Base-by-base conservation (phyloP, 176 grass and related monocot species). In the Panicum miliaceum region DNA sequence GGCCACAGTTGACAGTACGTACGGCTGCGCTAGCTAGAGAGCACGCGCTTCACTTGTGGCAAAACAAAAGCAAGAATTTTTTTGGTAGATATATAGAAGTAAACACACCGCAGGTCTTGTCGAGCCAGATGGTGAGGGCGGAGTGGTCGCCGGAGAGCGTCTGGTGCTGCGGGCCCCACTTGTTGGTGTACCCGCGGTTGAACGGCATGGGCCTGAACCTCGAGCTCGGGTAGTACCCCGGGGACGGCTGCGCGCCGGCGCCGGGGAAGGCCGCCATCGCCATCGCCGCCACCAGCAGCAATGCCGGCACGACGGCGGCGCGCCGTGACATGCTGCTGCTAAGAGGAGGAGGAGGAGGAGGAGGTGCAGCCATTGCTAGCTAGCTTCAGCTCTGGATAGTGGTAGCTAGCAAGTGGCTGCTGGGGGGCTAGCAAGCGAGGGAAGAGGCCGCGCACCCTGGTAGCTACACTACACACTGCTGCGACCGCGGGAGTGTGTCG, bases 131-230 rank as follows among this genome's bases (percentile, higher is more conserved):
- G 67, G 86, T 91, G 43, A 88, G 9, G 0, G 86, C 46, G 23
- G 83, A 94, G 0, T 90, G 86, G 86, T 93, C 91, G 60, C 50
- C 77, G 66, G 91, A 90, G 72, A 90, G 2, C 15, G 86, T 84
- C 80, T 94, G 92, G 76, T 94, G 92, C 86, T 91, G 86, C 22
- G 92, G 86, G n/a, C 92, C 86, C 86, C 86, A 94, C 68, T 85
- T 88, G 84, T 89, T 92, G 4, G n/a, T 25, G 87, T 92, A 94
- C 8, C 32, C 73, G 5, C 68, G 81, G 34, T 35, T 80, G 87
- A 94, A 94, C 8, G 23, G 59, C 18, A 90, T 46, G 3, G 89
- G 61, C 61, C 84, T 38, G 64, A 68, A 64, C 72, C 68, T 62
- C 6, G 81, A 62, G 67, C 92, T 94, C 16, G 92, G 92, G 82